Evolutionary conservation across 371 early-diverging fungal genomes (phyloP).

Genomic region (Haplosporangium sp.): DNA sequence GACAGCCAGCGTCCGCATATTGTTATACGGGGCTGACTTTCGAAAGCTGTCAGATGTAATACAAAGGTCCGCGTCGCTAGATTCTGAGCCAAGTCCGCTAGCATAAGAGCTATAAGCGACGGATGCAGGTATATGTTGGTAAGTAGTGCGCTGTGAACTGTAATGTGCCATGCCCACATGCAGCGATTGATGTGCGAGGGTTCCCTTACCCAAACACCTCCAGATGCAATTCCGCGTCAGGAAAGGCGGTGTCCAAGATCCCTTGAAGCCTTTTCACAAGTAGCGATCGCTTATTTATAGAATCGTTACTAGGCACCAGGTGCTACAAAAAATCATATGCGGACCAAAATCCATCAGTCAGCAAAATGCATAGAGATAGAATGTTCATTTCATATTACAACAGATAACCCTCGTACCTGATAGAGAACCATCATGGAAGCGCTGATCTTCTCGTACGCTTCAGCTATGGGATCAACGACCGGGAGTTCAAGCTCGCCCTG

Average conservation of each 20-base stretch:
- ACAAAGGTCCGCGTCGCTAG: constrained; percentile 49
- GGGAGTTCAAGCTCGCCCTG: constrained; percentile 19
- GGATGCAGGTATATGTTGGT: neutral
- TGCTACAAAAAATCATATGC: constrained; percentile 2
- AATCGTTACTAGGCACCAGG: constrained; percentile 16
- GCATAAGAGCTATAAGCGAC: constrained; percentile 27
- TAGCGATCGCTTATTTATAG: constrained; percentile 8
- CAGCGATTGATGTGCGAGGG: no score
- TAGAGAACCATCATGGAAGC: constrained; percentile 15
- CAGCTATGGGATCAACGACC: constrained; percentile 2
- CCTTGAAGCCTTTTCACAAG: constrained; percentile 24
- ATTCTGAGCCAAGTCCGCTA: constrained; percentile 43
- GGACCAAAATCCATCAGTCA: neutral
- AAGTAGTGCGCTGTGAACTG: neutral
- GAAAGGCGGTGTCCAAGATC: constrained; percentile 22
- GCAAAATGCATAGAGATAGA: neutral
- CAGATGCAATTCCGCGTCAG: constrained; percentile 10
- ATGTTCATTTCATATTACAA: neutral
- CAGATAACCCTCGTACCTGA: constrained; percentile 9
- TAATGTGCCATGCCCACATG: no score
- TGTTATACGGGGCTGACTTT: constrained; percentile 13
- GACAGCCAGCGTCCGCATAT: constrained; percentile 17
- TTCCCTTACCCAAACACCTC: constrained; percentile 35
- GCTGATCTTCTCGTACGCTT: constrained; percentile 7
- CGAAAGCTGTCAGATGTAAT: constrained; percentile 30